Conservation (phyloP, 768 basidiomycete species). For the Suillus americanus region DNA sequence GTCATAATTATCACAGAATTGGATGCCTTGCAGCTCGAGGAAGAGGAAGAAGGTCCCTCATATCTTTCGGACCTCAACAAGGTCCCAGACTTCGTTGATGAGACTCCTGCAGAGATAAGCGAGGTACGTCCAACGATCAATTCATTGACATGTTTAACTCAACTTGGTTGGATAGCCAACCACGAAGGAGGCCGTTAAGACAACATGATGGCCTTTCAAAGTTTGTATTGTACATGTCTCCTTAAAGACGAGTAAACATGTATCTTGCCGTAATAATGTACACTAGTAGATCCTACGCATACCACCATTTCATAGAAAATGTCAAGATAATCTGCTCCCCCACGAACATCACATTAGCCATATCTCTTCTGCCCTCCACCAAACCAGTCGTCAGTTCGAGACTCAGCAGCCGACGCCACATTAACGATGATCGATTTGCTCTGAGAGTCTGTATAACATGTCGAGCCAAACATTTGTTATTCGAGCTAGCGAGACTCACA, state of each 20-base stretch:
- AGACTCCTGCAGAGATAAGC: constrained; percentile 68
- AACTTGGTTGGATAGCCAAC: constrained; percentile 35
- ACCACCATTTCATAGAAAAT: constrained; percentile 7
- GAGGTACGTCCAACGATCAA: constrained; percentile 45
- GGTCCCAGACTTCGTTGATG: constrained; percentile 90
- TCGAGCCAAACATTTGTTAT: background rate
- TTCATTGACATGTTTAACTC: background rate
- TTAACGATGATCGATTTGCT: constrained; percentile 82
- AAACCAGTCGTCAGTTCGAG: constrained; percentile 77
- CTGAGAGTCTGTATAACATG: constrained; percentile 61
- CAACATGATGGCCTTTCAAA: constrained; percentile 35
- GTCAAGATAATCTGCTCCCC: background rate
- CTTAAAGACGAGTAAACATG: background rate
- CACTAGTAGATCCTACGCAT: constrained; percentile 10
- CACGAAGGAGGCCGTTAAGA: constrained; percentile 56
- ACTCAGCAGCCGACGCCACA: constrained; percentile 61
- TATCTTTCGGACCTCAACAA: constrained; percentile 88
- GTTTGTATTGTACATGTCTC: constrained; percentile 3
- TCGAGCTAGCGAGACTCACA: constrained; percentile 44
- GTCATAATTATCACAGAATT: constrained; percentile 57
- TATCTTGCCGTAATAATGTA: constrained; percentile 15
- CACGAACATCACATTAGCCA: constrained; percentile 42
- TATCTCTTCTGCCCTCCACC: constrained; percentile 54
- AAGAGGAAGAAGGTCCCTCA: constrained; percentile 86
- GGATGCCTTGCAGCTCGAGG: constrained; percentile 90